Conservation (phyloP, 2,329 filamentous ascomycete species). For the Ascochyta pisi region DNA sequence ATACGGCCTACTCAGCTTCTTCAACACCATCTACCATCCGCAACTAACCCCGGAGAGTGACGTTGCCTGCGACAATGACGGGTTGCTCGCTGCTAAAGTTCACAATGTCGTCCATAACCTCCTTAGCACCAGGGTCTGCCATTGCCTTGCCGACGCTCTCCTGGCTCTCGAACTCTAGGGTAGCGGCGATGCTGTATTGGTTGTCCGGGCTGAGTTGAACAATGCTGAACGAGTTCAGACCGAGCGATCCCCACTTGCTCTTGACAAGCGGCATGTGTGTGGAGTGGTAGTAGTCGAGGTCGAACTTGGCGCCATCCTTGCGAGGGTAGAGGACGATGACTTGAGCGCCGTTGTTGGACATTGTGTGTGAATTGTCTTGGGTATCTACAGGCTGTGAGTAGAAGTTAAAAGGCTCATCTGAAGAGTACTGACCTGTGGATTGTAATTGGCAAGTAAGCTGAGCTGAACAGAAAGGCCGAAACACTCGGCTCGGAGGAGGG, state of each 20-base stretch:
- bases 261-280: slow-evolving; percentile 57
- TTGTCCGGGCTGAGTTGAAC: slow-evolving; percentile 28
- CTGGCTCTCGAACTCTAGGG: slow-evolving; percentile 35
- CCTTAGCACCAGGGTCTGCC: slow-evolving; percentile 30
- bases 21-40: background rate
- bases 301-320: slow-evolving; percentile 51
- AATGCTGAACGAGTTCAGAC: slow-evolving; percentile 45
- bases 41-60: slow-evolving; percentile 24
- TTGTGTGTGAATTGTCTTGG: slow-evolving; percentile 10
- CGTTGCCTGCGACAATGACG: slow-evolving; percentile 31
- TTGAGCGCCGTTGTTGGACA: slow-evolving; percentile 23
- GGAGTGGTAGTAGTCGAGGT: slow-evolving; percentile 58
- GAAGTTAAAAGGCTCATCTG: background rate
- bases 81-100: slow-evolving; percentile 49
- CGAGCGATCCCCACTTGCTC: slow-evolving; percentile 49
- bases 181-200: slow-evolving; percentile 28
- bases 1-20: slow-evolving; percentile 7
- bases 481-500: slow-evolving; percentile 1
- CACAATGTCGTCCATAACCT: slow-evolving; percentile 47
- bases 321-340: slow-evolving; percentile 52
- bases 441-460: background rate
- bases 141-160: slow-evolving; percentile 33
- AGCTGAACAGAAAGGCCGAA: background rate
- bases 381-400: slow-evolving; percentile 3
- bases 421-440: background rate